Conservation (phyloP, 1,284 basidiomycete genomes). For the Pascua sp. region DNA sequence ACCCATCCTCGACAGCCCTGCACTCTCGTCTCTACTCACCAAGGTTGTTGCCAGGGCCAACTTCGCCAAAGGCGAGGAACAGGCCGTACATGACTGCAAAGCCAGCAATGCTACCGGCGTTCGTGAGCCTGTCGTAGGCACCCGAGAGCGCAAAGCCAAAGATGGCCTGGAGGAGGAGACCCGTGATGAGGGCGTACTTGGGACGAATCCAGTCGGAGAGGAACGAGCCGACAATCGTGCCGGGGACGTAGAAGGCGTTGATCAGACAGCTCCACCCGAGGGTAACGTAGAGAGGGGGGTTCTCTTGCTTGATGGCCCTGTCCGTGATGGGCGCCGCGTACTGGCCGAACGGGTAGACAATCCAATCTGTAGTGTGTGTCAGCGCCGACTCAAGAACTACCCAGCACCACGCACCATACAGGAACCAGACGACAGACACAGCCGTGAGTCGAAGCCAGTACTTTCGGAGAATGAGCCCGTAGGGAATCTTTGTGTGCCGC, state of each 20-base stretch:
- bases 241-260: slow-evolving; percentile 52
- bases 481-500: slow-evolving; percentile 59
- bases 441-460: slow-evolving; percentile 54
- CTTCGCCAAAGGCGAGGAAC: slow-evolving; percentile 72
- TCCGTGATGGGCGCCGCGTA: slow-evolving; percentile 65
- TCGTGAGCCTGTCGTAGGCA: slow-evolving; percentile 55
- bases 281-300: slow-evolving; percentile 31
- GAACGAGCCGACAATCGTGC: slow-evolving; percentile 34
- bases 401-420: slow-evolving; percentile 56
- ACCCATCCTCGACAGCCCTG: too few relatives aligned
- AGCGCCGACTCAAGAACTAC: not conserved
- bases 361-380: slow-evolving; percentile 16
- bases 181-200: slow-evolving; percentile 68
- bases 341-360: slow-evolving; percentile 64
- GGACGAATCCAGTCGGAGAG: slow-evolving; percentile 42
- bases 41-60: slow-evolving; percentile 72
- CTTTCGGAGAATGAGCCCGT: slow-evolving; percentile 70
- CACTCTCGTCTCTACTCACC: slow-evolving; percentile 44
- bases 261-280: slow-evolving; percentile 49
- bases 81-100: slow-evolving; percentile 87
- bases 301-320: slow-evolving; percentile 15
- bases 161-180: slow-evolving; percentile 66
- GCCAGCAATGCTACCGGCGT: slow-evolving; percentile 56
- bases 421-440: slow-evolving; percentile 56
- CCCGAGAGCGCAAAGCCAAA: slow-evolving; percentile 86